Base-by-base conservation (phyloP, 306 rosid species). In the Acacia crassicarpa region DNA sequence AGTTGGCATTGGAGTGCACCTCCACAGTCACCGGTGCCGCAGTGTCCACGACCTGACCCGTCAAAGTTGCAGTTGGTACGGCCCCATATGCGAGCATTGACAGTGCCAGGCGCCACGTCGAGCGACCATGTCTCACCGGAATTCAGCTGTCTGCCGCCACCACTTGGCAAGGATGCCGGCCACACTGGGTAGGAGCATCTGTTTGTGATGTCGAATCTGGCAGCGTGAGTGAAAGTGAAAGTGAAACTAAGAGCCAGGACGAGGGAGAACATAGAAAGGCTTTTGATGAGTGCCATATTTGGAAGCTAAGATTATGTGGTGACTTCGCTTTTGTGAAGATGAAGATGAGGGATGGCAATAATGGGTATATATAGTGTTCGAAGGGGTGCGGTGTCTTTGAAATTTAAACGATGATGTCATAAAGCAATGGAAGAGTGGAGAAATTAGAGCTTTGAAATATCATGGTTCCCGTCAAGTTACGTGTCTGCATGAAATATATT, bases 1-100 rank as follows among this genome's bases (percentile, higher is more conserved):
- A 15, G 83, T 19, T 46, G 23, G 59, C 92, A 90, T 6, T 32
- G 59, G 0, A 87, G 80, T 6, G 5, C 19, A 25, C 56, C 77
- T 0, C 91, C 90, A 0, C 94, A 93, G 32, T 91, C 96, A 0
- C 96, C 94, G 0, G 96, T 91, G 13, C 71, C 56, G 30, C 97
- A 93, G 0, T 0, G 44, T 14, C 93, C 94, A 0, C 43, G 81
- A 1, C 94, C 94, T 0, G 80, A 46, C 0, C 77, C 82, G 20
- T 88, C 91, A 8, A 90, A 91, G 58, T 19, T 84, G 87, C 97
- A 91, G 2, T 8, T 8, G 38, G 66, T 59, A 4, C 66, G 33
- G 3, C 66, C 66, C 66, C 33, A 59, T 22, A 59, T 59, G 17
- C 66, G 33, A 59, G 66, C 66, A 3, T 1, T 3, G 35, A 16